These are phyloP conservation scores for Saturnispora besseyi DNA, from an alignment of 805 yeast species.

Conservation along the genomic window DNA sequence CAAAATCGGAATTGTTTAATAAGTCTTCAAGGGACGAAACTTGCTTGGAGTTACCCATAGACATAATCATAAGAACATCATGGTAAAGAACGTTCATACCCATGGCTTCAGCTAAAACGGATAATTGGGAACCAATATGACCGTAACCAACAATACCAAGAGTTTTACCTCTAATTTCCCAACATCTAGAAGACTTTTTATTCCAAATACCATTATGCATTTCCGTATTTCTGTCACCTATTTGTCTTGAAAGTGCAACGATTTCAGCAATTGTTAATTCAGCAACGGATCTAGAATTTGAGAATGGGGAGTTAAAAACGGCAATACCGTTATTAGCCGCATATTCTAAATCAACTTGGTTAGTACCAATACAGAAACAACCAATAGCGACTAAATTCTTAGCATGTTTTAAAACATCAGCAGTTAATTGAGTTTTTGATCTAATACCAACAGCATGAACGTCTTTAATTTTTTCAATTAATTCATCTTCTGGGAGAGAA, in stretches of 20 bases:
- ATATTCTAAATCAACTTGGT: conserved; percentile 86
- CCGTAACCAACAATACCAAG: conserved; percentile 97
- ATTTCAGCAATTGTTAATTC: conserved; percentile 95
- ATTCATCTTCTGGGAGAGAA: conserved; percentile 84
- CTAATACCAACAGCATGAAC: conserved; percentile 98
- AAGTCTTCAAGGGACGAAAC: conserved; percentile 78
- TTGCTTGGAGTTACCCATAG: conserved; percentile 94
- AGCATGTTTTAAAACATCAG: conserved; percentile 72
- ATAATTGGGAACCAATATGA: conserved; percentile 94
- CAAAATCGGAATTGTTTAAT: conserved; percentile 74
- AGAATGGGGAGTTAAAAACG: conserved; percentile 87
- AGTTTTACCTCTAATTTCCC: conserved; percentile 99
- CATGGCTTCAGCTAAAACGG: conserved; percentile 94
- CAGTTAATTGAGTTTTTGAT: conserved; percentile 87
- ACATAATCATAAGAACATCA: conserved; percentile 88
- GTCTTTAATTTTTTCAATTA: conserved; percentile 85
- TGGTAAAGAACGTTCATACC: conserved; percentile 95
- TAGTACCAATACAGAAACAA: conserved; percentile 98
- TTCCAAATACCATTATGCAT: conserved; percentile 97
- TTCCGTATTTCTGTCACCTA: conserved; percentile 94
- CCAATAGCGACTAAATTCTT: conserved; percentile 85
- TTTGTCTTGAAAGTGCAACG: conserved; percentile 88
- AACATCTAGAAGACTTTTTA: conserved; percentile 87
- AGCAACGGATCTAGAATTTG: conserved; percentile 97
- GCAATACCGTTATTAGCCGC: conserved; percentile 94